phyloP scores from a whole-genome alignment of 225 moss, liverwort and hornwort genomes.

The Physcomitrellopsis africana region DNA sequence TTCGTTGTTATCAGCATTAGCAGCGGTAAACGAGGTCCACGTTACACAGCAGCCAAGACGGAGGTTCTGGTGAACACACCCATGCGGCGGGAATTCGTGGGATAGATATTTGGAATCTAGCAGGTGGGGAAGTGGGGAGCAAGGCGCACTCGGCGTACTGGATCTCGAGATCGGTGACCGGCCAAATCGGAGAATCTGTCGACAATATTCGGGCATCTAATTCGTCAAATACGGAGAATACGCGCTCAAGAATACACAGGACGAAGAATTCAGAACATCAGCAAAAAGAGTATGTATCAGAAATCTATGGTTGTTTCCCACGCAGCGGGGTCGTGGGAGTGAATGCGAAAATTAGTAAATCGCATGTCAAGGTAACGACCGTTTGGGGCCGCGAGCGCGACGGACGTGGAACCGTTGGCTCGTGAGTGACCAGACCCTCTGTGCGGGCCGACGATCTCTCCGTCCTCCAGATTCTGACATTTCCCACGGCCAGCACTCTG shows the following conservation, averaged over 20 bases:
- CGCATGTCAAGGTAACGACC: conserved; percentile 30
- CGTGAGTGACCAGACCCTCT: conserved; percentile 1
- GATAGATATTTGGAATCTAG: not conserved
- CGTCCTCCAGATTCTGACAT: not conserved
- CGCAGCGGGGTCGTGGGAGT: conserved; percentile 19
- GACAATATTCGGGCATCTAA: too few relatives aligned
- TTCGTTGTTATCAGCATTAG: too few relatives aligned
- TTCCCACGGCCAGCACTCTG: not conserved
- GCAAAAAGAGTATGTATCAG: too few relatives aligned
- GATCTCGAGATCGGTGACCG: too few relatives aligned
- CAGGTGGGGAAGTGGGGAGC: not conserved
- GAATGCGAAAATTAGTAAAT: conserved; percentile 15
- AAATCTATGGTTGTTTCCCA: too few relatives aligned
- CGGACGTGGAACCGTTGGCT: conserved; percentile 49
- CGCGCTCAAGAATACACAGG: too few relatives aligned
- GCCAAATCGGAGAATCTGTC: too few relatives aligned
- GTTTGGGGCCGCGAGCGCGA: conserved; percentile 36
- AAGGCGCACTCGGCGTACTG: not conserved
- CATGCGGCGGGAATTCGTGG: not conserved
- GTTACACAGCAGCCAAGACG: conserved; percentile 7
- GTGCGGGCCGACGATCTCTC: conserved; percentile 17
- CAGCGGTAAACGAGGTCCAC: not conserved
- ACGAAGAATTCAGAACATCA: too few relatives aligned
- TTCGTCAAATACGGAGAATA: too few relatives aligned
- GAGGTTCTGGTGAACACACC: not conserved